phyloP scores from a whole-genome alignment of 2,329 filamentous ascomycete genomes.

The Cytospora mali region DNA sequence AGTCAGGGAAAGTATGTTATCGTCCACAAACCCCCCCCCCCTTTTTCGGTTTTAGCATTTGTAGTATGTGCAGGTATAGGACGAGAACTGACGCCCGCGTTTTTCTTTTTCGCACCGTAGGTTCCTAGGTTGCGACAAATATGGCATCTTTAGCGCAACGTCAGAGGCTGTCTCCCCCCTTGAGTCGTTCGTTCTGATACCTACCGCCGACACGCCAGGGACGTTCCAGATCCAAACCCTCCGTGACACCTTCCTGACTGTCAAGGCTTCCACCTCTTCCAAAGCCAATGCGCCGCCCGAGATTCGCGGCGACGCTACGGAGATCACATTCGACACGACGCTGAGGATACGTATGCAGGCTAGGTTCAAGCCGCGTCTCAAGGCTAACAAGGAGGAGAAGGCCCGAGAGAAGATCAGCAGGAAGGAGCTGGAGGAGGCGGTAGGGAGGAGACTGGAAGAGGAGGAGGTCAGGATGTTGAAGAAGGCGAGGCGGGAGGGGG shows the following conservation, averaged over 20 bases:
- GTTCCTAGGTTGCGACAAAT: slow-evolving; percentile 84
- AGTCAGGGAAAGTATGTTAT: slow-evolving; percentile 75
- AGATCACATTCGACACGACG: slow-evolving; percentile 68
- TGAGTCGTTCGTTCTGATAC: slow-evolving; percentile 76
- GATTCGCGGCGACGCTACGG: slow-evolving; percentile 74
- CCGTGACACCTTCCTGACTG: slow-evolving; percentile 69
- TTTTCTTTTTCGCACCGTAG: slow-evolving; percentile 43
- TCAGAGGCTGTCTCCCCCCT: slow-evolving; percentile 81
- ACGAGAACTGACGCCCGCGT: slow-evolving; percentile 13
- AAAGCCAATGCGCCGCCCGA: slow-evolving; percentile 58
- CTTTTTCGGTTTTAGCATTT: not conserved
- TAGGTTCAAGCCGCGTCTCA: slow-evolving; percentile 83
- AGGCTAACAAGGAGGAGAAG: slow-evolving; percentile 80
- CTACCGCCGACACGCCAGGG: slow-evolving; percentile 64
- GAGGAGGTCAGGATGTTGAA: slow-evolving; percentile 85
- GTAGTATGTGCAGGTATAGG: not conserved
- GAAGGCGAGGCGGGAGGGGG: slow-evolving; percentile 79
- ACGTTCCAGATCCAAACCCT: slow-evolving; percentile 76
- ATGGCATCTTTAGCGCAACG: slow-evolving; percentile 74
- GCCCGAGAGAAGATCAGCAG: slow-evolving; percentile 82
- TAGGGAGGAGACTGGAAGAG: slow-evolving; percentile 75
- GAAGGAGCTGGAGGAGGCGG: slow-evolving; percentile 80
- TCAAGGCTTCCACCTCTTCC: slow-evolving; percentile 56
- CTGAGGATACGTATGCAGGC: slow-evolving; percentile 91
- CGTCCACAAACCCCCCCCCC: not conserved